These are phyloP conservation scores for Rhizopus arrhizus DNA, from an alignment of 371 early-diverging fungal genomes.

Conservation along the genomic window DNA sequence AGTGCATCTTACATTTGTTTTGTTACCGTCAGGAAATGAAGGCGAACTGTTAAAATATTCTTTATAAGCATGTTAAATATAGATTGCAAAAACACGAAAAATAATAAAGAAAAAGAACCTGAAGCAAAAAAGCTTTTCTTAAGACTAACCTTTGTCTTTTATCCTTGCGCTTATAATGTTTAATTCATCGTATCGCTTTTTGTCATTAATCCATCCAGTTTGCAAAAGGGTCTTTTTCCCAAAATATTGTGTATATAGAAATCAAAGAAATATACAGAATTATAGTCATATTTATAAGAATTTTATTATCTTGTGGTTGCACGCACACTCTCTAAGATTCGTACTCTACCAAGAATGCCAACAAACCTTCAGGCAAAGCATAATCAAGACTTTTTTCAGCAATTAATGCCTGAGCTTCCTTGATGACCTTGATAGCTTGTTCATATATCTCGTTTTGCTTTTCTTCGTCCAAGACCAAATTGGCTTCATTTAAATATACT, in stretches of 20 bases:
- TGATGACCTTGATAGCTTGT: constrained; percentile 32
- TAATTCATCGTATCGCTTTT: not conserved
- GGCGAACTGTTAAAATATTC: constrained; percentile 17
- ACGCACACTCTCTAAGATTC: constrained; percentile 16
- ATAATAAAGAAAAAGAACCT: constrained; percentile 36
- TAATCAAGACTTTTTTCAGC: constrained; percentile 32
- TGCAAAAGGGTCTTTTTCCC: constrained; percentile 39
- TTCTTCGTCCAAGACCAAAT: constrained; percentile 42
- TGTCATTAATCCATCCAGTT: constrained; percentile 7
- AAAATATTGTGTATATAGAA: constrained; percentile 17
- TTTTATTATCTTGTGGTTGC: not conserved
- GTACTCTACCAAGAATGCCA: constrained; percentile 46
- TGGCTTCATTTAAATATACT: constrained; percentile 43
- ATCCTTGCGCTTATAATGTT: constrained; percentile 4
- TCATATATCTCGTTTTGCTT: constrained; percentile 39
- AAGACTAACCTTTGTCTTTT: constrained; percentile 35
- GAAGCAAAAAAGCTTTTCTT: constrained; percentile 41
- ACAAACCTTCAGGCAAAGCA: constrained; percentile 47
- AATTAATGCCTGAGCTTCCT: constrained; percentile 36
- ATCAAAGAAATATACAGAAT: not conserved
- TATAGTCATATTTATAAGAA: not conserved
- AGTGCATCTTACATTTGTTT: constrained; percentile 17
- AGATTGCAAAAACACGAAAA: constrained; percentile 44
- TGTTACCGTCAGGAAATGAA: constrained; percentile 16
- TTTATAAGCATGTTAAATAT: constrained; percentile 37